These are phyloP conservation scores for Aureobasidium leucospermi DNA, from an alignment of 2,329 filamentous ascomycete genomes.

Conservation along the genomic window DNA sequence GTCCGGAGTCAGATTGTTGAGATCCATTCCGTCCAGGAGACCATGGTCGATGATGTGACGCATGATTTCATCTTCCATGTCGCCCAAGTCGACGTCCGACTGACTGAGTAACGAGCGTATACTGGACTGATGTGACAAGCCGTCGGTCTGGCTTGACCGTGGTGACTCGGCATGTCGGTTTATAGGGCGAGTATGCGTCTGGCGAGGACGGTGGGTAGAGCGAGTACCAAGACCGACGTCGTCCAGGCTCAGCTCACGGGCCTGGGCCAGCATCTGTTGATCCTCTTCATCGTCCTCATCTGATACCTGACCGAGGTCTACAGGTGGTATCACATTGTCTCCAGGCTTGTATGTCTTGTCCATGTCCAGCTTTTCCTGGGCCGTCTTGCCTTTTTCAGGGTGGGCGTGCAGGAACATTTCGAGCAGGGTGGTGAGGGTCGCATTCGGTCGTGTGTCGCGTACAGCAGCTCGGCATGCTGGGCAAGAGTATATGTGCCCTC, in stretches of 20 bases:
- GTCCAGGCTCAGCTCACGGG: slow-evolving; percentile 65
- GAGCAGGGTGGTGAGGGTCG: slow-evolving; percentile 78
- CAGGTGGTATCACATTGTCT: slow-evolving; percentile 67
- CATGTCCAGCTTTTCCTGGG: slow-evolving; percentile 70
- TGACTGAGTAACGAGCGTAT: slow-evolving; percentile 76
- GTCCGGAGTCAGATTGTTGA: slow-evolving; percentile 75
- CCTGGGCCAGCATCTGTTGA: slow-evolving; percentile 60
- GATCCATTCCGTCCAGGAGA: slow-evolving; percentile 76
- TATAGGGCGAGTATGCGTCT: neutral
- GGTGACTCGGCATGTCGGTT: neutral
- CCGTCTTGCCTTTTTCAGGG: slow-evolving; percentile 63
- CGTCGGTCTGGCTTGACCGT: neutral
- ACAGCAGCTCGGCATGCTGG: slow-evolving; percentile 85
- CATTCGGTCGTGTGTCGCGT: slow-evolving; percentile 81
- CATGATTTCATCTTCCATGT: slow-evolving; percentile 82
- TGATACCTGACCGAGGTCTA: slow-evolving; percentile 45
- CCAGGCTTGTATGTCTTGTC: slow-evolving; percentile 70
- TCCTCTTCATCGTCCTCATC: slow-evolving; percentile 45
- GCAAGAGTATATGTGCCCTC: slow-evolving; percentile 65
- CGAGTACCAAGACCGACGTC: slow-evolving; percentile 42
- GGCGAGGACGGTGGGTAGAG: neutral
- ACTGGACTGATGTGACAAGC: slow-evolving; percentile 65
- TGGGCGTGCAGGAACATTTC: slow-evolving; percentile 81
- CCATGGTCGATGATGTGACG: slow-evolving; percentile 85
- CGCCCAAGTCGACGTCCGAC: slow-evolving; percentile 67